These are phyloP conservation scores for Coffea canephora DNA, from an alignment of 257 asterid genomes.

Conservation along the genomic window DNA sequence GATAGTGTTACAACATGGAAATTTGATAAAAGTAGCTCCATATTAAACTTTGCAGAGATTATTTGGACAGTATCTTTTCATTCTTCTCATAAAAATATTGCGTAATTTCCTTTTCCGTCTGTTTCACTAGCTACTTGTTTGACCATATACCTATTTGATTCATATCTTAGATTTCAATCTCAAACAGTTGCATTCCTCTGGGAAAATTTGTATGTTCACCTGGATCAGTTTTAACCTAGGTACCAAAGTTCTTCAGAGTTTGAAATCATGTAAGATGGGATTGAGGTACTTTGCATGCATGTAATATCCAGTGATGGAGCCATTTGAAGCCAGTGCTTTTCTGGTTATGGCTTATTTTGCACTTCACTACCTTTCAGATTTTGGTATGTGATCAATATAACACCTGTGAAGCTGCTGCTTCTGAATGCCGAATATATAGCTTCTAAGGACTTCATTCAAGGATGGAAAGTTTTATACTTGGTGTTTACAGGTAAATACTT, in stretches of 20 bases:
- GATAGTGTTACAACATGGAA: constrained; percentile 17
- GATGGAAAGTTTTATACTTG: background rate
- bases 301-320: background rate
- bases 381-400: background rate
- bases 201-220: constrained; percentile 11
- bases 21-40: background rate
- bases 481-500: background rate
- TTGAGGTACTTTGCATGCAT: constrained; percentile 15
- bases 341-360: constrained; percentile 1
- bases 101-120: background rate
- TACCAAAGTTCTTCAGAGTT: constrained; percentile 23
- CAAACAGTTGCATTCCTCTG: constrained; percentile 4
- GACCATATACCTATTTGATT: background rate
- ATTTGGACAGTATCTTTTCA: background rate
- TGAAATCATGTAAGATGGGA: constrained; percentile 7
- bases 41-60: background rate
- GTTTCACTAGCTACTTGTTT: background rate
- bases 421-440: background rate
- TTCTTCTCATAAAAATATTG: background rate
- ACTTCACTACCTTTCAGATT: constrained; percentile 6
- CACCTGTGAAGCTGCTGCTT: background rate
- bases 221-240: constrained; percentile 25
- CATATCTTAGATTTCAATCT: background rate
- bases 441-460: constrained; percentile 2
- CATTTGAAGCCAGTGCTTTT: background rate